Evolutionary conservation across 2,329 filamentous ascomycete genomes (phyloP), one percentile per base, ranked within the genome.

Genomic region (Laburnicola sp.): DNA sequence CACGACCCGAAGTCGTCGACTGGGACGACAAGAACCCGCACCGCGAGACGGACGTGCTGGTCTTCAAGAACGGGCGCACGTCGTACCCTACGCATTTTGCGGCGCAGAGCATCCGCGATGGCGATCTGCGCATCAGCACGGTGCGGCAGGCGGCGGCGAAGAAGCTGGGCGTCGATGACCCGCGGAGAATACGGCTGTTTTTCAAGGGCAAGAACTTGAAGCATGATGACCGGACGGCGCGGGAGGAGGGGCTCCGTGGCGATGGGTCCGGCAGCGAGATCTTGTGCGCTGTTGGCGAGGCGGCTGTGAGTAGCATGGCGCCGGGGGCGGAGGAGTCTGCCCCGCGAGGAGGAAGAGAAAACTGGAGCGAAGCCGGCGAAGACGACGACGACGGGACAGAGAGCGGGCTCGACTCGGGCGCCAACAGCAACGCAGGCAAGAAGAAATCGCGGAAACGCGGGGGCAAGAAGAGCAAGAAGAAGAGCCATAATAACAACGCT

Each of bases 131-230:
- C 30, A 83, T 91, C 30, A 74, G 78, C 47, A 86, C 89, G 61
- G 79, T 92, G 28, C 81, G 83, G 50, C 80, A 86, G 47, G 85
- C 87, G n/a, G 82, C 85, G 4, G 84, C 82, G 47, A 78, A 86
- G 59, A 79, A 89, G 68, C 80, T 89, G 74, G 82, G 84, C 45
- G 73, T 89, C 28, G 78, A 81, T 4, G 80, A 84, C 39, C 75
- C 64, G 67, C 78, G 65, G 69, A 75, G 80, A 40, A 76, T 91
- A 66, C 88, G 86, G 70, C 78, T 92, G 65, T 78, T 88, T 51
- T 90, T 88, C 77, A 90, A 90, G 70, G 88, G 88, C 48, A 81
- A 80, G 56, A 83, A 86, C 58, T 74, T 92, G 45, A 88, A 87
- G 70, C 83, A 89, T 58, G 80, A 83, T 36, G 75, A 79, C 28